phyloP scores from a whole-genome alignment of 495 filamentous ascomycete species.

The Geopyxis carbonaria region DNA sequence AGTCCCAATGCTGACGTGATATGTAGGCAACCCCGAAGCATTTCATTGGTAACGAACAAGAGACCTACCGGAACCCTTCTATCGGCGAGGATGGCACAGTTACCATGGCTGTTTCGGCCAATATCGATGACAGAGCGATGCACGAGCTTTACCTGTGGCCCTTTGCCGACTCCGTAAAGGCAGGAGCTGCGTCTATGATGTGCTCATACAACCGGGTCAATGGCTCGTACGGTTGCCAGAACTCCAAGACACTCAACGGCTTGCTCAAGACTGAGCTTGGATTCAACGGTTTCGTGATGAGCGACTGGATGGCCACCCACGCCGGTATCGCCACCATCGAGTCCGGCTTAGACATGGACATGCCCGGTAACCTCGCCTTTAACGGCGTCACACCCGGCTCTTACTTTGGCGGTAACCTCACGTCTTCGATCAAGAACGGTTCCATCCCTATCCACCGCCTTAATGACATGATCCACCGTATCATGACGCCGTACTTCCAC shows the following conservation, averaged over 20 bases:
- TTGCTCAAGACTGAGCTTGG: constrained; percentile 61
- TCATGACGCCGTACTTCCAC: constrained; percentile 45
- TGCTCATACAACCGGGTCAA: constrained; percentile 62
- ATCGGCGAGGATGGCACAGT: constrained; percentile 11
- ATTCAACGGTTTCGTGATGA: constrained; percentile 50
- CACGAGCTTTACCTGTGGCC: constrained; percentile 72
- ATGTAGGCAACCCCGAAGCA: constrained; percentile 60
- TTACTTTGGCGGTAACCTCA: constrained; percentile 35
- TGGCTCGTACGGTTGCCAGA: constrained; percentile 49
- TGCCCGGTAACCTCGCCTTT: constrained; percentile 45
- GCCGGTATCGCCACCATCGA: constrained; percentile 52
- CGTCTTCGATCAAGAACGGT: constrained; percentile 46
- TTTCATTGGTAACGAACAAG: constrained; percentile 58
- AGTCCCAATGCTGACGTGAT: constrained; percentile 47
- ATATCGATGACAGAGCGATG: constrained; percentile 53
- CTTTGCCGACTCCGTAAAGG: constrained; percentile 51
- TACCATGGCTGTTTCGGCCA: constrained; percentile 30
- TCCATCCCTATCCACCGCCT: constrained; percentile 51
- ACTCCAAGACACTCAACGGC: constrained; percentile 53
- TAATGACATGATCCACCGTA: constrained; percentile 56
- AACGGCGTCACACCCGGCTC: constrained; percentile 41
- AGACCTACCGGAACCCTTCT: constrained; percentile 26
- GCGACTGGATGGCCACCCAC: constrained; percentile 64
- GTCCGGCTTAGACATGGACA: constrained; percentile 61
- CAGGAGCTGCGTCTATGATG: constrained; percentile 56